Percentiles rank a stretch among this genome's conserved stretches.
Evolutionary conservation across 2,329 filamentous ascomycete genomes (phyloP).

Genomic region (Penicillium sp.): DNA sequence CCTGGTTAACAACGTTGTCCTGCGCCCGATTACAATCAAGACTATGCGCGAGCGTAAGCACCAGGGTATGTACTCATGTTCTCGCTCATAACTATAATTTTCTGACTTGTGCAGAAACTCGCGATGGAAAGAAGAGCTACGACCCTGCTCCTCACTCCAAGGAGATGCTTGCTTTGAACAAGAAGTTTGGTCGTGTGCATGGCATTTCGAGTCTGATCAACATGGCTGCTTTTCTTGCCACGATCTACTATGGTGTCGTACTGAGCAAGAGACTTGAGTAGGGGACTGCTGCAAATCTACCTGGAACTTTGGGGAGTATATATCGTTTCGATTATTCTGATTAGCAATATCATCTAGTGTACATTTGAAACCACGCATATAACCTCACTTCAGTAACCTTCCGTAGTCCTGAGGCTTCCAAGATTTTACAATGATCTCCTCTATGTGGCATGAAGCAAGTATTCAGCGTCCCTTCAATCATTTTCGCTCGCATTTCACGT

Average conservation of each 20-base stretch:
- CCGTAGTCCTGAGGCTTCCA: no score
- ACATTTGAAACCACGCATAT: no score
- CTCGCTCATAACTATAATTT: background rate
- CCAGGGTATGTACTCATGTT: slow-evolving; percentile 63
- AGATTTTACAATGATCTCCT: no score
- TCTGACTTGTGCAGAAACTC: slow-evolving; percentile 60
- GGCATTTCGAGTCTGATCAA: slow-evolving; percentile 80
- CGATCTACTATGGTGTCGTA: slow-evolving; percentile 74
- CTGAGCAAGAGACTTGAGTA: slow-evolving; percentile 61
- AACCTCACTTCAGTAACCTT: no score
- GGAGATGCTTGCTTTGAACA: slow-evolving; percentile 81
- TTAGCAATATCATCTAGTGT: no score
- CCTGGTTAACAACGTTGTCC: slow-evolving; percentile 66
- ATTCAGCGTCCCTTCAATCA: no score
- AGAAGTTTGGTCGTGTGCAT: slow-evolving; percentile 75
- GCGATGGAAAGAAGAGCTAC: slow-evolving; percentile 84
- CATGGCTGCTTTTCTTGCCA: slow-evolving; percentile 66
- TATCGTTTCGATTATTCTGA: no score
- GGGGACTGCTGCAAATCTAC: background rate
- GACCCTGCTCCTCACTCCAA: slow-evolving; percentile 76
- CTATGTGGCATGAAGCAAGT: no score
- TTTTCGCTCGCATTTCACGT: no score
- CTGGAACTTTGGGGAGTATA: no score
- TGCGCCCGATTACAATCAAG: slow-evolving; percentile 74
- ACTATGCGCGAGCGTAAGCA: slow-evolving; percentile 74